Percentiles rank a stretch among this genome's conserved stretches.
These are phyloP conservation scores for Scleromitrula shiraiana DNA, from an alignment of 2,329 filamentous ascomycete genomes.

Conservation along the genomic window DNA sequence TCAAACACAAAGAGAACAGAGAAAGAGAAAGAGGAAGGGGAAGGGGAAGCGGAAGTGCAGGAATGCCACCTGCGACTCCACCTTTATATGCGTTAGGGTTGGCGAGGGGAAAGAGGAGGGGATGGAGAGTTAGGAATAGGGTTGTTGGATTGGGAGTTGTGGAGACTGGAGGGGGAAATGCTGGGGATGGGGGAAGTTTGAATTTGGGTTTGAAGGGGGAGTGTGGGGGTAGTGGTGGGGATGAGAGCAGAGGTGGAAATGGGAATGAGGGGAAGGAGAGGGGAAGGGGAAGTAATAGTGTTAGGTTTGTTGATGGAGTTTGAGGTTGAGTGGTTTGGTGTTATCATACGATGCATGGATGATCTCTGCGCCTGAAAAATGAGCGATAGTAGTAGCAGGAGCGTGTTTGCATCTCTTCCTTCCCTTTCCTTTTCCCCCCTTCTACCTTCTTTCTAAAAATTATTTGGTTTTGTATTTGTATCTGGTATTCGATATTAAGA, in stretches of 20 bases:
- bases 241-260: not conserved
- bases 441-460: too few relatives aligned
- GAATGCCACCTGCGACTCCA: not conserved
- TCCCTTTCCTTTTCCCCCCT: not conserved
- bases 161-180: not conserved
- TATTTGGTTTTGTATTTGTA: too few relatives aligned
- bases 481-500: too few relatives aligned
- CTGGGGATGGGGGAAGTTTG: not conserved
- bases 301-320: conserved; percentile 4
- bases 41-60: not conserved
- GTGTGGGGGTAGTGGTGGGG: not conserved
- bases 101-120: conserved; percentile 2
- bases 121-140: conserved; percentile 1
- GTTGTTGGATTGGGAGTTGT: not conserved
- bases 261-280: not conserved
- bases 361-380: too few relatives aligned
- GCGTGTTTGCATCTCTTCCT: too few relatives aligned
- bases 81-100: not conserved
- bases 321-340: not conserved
- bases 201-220: not conserved
- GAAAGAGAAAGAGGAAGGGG: too few relatives aligned
- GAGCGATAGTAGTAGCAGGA: too few relatives aligned
- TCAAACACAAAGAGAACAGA: too few relatives aligned
- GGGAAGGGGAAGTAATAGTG: not conserved
- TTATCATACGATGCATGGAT: too few relatives aligned